Percentiles rank a stretch among this genome's conserved stretches.
Conservation (phyloP, 305 asterid species). For the Lippia alba region DNA sequence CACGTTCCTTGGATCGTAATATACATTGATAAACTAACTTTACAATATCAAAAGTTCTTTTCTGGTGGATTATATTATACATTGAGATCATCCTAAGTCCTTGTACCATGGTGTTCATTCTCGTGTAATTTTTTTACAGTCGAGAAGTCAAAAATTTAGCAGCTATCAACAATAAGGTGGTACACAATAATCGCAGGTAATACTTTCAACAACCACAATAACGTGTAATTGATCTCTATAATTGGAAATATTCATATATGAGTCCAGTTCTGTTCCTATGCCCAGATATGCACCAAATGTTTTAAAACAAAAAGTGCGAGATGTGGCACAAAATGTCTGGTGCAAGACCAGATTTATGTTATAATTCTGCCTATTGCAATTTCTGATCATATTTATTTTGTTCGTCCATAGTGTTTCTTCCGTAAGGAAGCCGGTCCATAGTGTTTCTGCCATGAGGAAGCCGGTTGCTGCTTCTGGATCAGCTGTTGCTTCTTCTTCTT, state of each 20-base stretch:
- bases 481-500: slow-evolving; percentile 18
- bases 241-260: not conserved
- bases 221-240: slow-evolving; percentile 4
- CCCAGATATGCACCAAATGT: not conserved
- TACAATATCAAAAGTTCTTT: not conserved
- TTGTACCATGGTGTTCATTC: slow-evolving; percentile 16
- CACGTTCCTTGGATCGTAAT: not conserved
- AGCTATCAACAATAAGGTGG: slow-evolving; percentile 62
- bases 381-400: slow-evolving; percentile 2
- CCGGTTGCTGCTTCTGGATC: slow-evolving; percentile 41
- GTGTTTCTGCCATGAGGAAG: slow-evolving; percentile 50
- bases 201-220: not conserved
- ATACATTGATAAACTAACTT: not conserved
- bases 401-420: too few relatives aligned
- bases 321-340: not conserved
- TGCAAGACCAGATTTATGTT: not conserved
- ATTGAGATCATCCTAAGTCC: slow-evolving; percentile 4
- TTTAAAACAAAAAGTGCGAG: not conserved
- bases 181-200: slow-evolving; percentile 63
- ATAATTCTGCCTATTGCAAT: not conserved
- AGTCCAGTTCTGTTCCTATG: not conserved
- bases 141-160: slow-evolving; percentile 80
- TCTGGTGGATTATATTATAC: not conserved
- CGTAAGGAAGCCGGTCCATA: slow-evolving; percentile 1
- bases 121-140: slow-evolving; percentile 48